These are phyloP conservation scores for Triticum dicoccoides DNA, from an alignment of 176 grass and related monocot species.

Conservation along the genomic window DNA sequence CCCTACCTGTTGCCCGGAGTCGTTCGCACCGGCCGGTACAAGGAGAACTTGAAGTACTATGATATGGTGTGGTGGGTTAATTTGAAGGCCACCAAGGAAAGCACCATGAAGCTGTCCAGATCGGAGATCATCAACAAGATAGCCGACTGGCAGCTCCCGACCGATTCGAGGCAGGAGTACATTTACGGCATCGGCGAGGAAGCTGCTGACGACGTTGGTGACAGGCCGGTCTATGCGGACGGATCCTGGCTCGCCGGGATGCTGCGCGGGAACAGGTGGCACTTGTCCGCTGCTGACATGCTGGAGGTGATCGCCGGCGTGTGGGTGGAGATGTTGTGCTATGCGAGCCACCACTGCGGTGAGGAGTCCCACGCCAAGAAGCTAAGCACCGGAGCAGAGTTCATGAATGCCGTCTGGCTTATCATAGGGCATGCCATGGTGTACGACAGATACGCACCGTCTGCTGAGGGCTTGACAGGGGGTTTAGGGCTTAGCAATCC, in stretches of 20 bases:
- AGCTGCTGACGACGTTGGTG: neutral
- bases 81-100: neutral
- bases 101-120: neutral
- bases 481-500: neutral
- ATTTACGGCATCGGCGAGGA: neutral
- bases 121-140: neutral
- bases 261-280: neutral
- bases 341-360: neutral
- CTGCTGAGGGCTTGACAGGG: neutral
- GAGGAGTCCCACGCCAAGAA: neutral
- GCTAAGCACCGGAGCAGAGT: neutral
- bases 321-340: constrained; percentile 1
- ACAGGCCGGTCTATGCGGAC: neutral
- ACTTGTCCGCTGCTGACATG: neutral
- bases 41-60: neutral
- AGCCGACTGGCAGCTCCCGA: neutral
- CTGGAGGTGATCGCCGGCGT: neutral
- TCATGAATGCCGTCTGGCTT: neutral
- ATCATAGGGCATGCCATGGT: neutral
- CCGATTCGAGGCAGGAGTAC: neutral
- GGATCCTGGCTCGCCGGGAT: neutral
- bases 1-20: constrained; percentile 8
- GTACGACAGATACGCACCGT: neutral
- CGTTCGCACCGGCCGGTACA: neutral
- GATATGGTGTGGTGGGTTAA: neutral